Base-by-base conservation (phyloP, 2,329 filamentous ascomycete species). In the Trichoderma aggressivum region DNA sequence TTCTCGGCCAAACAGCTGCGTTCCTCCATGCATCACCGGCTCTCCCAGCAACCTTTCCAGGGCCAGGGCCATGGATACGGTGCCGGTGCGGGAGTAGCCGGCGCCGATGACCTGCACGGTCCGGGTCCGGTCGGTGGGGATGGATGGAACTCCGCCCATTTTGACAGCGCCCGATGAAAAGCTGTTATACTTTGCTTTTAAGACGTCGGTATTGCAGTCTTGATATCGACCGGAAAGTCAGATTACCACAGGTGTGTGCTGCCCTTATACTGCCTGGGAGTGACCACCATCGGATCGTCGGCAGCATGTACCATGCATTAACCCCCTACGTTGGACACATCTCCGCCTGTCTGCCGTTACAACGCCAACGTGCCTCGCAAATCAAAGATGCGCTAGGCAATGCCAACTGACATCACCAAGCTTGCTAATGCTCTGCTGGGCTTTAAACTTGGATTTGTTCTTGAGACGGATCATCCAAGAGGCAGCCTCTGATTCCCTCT, bases 21-120 rank as follows among this genome's bases (percentile, higher is more conserved):
- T 85, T 28, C 86, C 86, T 63, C 84, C 83, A 72, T 87, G 85
- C 74, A 85, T 82, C 56, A 84, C 81, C 3, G 86, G 85, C 0
- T 83, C 85, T 47, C 84, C 75, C 7, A 86, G 81, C 4, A 87
- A 79, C 70, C 82, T 83, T 71, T 79, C 80, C 10, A 87, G 77
- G 1, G 86, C 86, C 50, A 82, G 74, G 39, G 82, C 82, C 79
- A 86, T 84, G 28, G 86, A 86, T 11, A 85, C 55, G 53, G 73
- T 74, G 10, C 73, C 73, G 18, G 73, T 74, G 47, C 85, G 80
- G 16, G 84, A 79, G 72, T 80, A 81, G 58, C 81, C 81, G 7
- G 82, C 82, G 26, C 80, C 81, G 70, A 84, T 84, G 70, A 84
- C 83, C 73, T 82, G 77, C 66, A 85, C 74, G 59, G 63, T 75